Evolutionary conservation across 2,329 filamentous ascomycete species (phyloP).

Genomic region (Trichoderma cornu-damae): DNA sequence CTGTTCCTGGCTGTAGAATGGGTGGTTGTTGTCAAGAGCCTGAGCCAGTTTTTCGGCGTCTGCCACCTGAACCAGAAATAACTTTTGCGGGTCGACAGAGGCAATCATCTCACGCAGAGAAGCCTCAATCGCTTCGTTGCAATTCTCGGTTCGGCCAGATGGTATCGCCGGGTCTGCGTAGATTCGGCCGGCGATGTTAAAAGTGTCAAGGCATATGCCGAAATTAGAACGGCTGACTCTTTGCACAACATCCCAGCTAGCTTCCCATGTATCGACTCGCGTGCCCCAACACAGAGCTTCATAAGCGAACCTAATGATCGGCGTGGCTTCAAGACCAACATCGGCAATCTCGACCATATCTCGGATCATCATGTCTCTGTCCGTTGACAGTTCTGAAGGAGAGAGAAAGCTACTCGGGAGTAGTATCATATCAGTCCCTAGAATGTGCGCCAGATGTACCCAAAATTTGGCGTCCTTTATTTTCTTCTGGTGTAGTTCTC

Average conservation of each 20-base stretch:
- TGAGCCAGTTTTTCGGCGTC: constrained; percentile 60
- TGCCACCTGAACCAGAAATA: constrained; percentile 73
- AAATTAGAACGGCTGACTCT: constrained; percentile 65
- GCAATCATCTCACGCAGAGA: constrained; percentile 52
- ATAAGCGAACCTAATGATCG: constrained; percentile 63
- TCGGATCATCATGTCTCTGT: constrained; percentile 51
- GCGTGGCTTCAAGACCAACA: constrained; percentile 52
- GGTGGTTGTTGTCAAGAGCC: constrained; percentile 51
- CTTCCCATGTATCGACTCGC: constrained; percentile 65
- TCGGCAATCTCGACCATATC: constrained; percentile 65
- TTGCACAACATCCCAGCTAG: constrained; percentile 62
- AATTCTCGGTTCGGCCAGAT: constrained; percentile 48
- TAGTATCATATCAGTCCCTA: constrained; percentile 67
- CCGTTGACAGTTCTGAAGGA: constrained; percentile 38
- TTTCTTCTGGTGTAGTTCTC: constrained; percentile 50
- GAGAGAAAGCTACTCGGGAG: constrained; percentile 68
- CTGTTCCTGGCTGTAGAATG: constrained; percentile 33
- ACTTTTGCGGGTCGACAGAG: constrained; percentile 55
- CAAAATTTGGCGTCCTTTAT: constrained; percentile 62
- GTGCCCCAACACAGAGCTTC: constrained; percentile 72
- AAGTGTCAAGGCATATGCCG: constrained; percentile 71
- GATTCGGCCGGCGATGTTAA: constrained; percentile 67
- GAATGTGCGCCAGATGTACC: constrained; percentile 59
- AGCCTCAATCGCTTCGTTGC: constrained; percentile 48
- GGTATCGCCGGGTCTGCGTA: constrained; percentile 61